Evolutionary conservation across 192 early-diverging fungal species (phyloP), one percentile per base, ranked within the genome.

Genomic region (Coemansia guatemalensis): DNA sequence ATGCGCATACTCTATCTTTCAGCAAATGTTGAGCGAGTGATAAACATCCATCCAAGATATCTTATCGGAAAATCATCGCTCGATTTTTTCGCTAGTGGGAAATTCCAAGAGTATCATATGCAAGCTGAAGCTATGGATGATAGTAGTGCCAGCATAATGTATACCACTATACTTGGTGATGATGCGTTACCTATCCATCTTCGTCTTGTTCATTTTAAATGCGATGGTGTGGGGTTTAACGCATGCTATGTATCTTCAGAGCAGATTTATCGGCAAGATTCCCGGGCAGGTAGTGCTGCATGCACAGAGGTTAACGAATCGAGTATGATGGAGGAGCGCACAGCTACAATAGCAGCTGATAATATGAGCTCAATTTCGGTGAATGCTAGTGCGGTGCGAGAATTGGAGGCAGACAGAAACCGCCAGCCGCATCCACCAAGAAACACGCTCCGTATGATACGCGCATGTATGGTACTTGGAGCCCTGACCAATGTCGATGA

Each of bases 1-100:
- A 62, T 78, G 75, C 65, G 69, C 0, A 20, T 78, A 22, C 53
- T 78, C 9, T 78, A 72, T 18, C 58, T 64, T 3, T 72, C 75
- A 4, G 64, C 75, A 6, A 64, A 58, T 9, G 56, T 63, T 25
- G 56, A 56, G 2, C 6, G 48, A 4, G 51, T 62, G 18, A 39
- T 72, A 6, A n/a, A 55, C 0, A 59, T 57, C 20, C 41, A 61
- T n/a, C 69, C 65, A 4, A 23, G 17, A 3, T 50, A 78, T 5
- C 30, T 68, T 0, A 1, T 77, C 0, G 69, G 65, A 0, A 33
- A 32, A 9, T 26, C 57, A 20, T 41, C 62, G 11, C 20, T 64
- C 18, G 17, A 0, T 22, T 72, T 65, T 27, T 30, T 78, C 12
- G 48, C 32, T 1, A 39, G 48, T 20, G 54, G 51, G 11, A 53